Evolutionary conservation across 1,139 yeast species (phyloP), one percentile per base, ranked within the genome.

Genomic region (Protomyces macrosporus): DNA sequence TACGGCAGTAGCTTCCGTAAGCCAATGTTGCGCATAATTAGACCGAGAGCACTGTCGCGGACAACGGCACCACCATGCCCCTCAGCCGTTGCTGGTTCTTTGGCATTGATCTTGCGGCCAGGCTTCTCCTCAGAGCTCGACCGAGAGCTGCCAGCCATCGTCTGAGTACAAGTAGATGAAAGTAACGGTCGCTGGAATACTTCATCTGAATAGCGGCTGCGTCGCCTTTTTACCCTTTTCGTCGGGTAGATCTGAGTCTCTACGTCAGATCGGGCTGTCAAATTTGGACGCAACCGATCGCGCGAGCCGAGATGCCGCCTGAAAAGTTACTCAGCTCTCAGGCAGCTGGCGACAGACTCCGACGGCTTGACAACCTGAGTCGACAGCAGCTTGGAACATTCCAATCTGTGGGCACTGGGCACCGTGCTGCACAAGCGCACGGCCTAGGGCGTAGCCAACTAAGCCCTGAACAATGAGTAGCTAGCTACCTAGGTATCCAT

Each of bases 61-160:
- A 58, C 33, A 9, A 58, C 34, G n/a, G 56, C 33, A 33, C 53
- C 42, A 12, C 56, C 56, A 40, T 58, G 56, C 10, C 62, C 62
- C 10, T 39, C 16, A 30, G 40, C 14, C 39, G 53, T 39, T 4
- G 56, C 45, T 30, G 42, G 37, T n/a, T 51, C 62, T 42, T 58
- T 58, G 16, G 62, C 56, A 52, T 58, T 58, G 48, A 42, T 42
- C 33, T 42, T 42, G 48, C 48, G 48, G 10, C 48, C 48, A 42
- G 48, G 48, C 48, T 42, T 42, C 48, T 42, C 48, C 23, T 42
- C 48, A 5, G 48, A n/a, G 48, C 48, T 42, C 6, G 48, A 42
- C 23, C 48, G 16, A 16, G 48, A n/a, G 9, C 16, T 30, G 10
- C 30, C n/a, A n/a, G 48, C 32, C 48, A 42, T 42, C 48, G 42